phyloP scores from a whole-genome alignment of 1,139 yeast species.

The Komagataea norvegica region DNA sequence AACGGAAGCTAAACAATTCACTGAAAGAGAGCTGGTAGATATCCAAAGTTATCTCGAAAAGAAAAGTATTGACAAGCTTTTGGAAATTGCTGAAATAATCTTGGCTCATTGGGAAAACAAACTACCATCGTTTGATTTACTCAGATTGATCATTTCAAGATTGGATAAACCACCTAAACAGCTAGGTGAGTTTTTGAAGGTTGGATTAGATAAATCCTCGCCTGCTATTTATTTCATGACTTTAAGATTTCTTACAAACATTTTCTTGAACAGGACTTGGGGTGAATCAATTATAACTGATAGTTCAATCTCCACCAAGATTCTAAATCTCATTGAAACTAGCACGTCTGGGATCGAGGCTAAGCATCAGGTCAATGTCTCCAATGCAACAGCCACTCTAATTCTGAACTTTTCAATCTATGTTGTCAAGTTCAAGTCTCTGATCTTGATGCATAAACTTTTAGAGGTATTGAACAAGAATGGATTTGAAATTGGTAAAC shows the following conservation, averaged over 20 bases:
- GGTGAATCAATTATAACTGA: constrained; percentile 37
- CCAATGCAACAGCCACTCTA: constrained; percentile 48
- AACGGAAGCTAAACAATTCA: constrained; percentile 31
- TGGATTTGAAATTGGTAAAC: constrained; percentile 26
- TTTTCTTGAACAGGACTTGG: constrained; percentile 41
- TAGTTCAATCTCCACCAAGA: constrained; percentile 28
- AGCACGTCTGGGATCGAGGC: constrained; percentile 9
- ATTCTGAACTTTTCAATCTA: constrained; percentile 46
- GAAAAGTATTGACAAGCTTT: constrained; percentile 31
- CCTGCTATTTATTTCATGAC: constrained; percentile 49
- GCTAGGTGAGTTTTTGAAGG: constrained; percentile 35
- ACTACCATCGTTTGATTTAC: constrained; percentile 53
- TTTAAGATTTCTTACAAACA: constrained; percentile 45
- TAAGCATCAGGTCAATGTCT: constrained; percentile 26
- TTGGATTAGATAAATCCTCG: constrained; percentile 37
- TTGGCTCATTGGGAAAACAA: constrained; percentile 44
- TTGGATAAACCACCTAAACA: constrained; percentile 34
- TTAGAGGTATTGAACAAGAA: constrained; percentile 24
- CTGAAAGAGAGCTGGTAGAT: constrained; percentile 30
- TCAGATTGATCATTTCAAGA: constrained; percentile 44
- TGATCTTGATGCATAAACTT: constrained; percentile 28
- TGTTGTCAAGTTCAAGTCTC: constrained; percentile 25
- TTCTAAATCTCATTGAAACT: constrained; percentile 25
- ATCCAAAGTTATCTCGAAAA: constrained; percentile 35
- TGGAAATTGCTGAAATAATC: constrained; percentile 38